Conservation (phyloP, 495 filamentous ascomycete genomes). For the Penicillium simplicissimum region DNA sequence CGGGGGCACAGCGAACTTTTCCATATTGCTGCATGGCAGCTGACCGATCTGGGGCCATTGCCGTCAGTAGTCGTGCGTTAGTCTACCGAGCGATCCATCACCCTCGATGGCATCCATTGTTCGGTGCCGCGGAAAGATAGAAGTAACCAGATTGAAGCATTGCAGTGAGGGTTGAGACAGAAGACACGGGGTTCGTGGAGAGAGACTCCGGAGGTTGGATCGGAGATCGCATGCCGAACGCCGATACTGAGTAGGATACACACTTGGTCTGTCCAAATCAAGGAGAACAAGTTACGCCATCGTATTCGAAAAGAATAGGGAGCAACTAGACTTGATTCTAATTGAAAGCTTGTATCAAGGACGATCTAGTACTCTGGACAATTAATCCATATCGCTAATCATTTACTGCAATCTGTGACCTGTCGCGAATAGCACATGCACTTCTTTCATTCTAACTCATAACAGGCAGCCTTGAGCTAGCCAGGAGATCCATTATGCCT, state of each 20-base stretch:
- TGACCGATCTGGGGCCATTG: slow-evolving; percentile 2
- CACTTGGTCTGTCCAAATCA: too few species aligned
- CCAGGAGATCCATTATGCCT: slow-evolving; percentile 1
- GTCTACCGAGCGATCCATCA: background rate
- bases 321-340: too few species aligned
- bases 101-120: background rate
- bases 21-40: background rate
- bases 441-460: background rate
- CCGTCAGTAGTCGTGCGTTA: background rate
- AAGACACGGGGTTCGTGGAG: background rate
- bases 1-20: slow-evolving; percentile 1
- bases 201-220: background rate
- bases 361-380: background rate
- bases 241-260: too few species aligned
- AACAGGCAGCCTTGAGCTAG: background rate
- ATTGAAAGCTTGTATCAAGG: too few species aligned
- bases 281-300: too few species aligned
- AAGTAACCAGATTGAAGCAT: background rate
- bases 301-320: too few species aligned
- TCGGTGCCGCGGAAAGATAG: slow-evolving; percentile 2
- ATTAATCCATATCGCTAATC: background rate
- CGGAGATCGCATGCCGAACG: slow-evolving; percentile 10
- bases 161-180: background rate
- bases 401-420: slow-evolving; percentile 1
- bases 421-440: background rate